Evolutionary conservation across 768 basidiomycete species (phyloP).

Genomic region (Lyophyllum atratum): DNA sequence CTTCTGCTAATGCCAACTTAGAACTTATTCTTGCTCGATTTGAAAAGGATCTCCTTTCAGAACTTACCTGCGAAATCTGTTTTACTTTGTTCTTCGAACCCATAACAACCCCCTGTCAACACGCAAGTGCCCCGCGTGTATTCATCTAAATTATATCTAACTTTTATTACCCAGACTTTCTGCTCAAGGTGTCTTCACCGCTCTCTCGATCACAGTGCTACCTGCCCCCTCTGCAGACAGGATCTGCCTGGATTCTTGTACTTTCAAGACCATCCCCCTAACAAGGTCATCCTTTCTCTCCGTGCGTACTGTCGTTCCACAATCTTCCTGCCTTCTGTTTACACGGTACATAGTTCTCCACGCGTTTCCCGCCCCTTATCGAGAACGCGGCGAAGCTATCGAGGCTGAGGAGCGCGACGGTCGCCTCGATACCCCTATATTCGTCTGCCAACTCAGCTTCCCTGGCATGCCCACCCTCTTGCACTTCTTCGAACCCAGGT

Average conservation of each 20-base stretch:
- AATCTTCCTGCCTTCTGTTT: conserved; percentile 2
- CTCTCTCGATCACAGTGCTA: conserved; percentile 79
- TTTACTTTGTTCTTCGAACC: conserved; percentile 82
- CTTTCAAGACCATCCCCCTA: conserved; percentile 79
- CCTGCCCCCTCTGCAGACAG: conserved; percentile 87
- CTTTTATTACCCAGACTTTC: conserved; percentile 64
- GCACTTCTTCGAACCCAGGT: conserved; percentile 93
- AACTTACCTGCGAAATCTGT: conserved; percentile 92
- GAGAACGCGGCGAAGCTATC: conserved; percentile 61
- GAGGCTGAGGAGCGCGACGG: conserved; percentile 77
- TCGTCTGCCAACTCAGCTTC: conserved; percentile 87
- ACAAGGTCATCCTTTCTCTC: conserved; percentile 70
- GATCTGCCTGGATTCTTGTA: conserved; percentile 73
- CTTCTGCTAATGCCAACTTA: conserved; percentile 12
- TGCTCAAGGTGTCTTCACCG: conserved; percentile 88
- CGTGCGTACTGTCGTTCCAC: conserved; percentile 42
- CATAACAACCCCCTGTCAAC: conserved; percentile 93
- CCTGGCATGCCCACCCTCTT: conserved; percentile 88
- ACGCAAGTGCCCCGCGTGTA: conserved; percentile 52
- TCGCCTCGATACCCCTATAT: conserved; percentile 86
- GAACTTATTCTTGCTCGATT: conserved; percentile 38
- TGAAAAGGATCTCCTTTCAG: conserved; percentile 62
- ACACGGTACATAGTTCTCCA: conserved; percentile 51
- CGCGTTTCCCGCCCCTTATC: conserved; percentile 66
- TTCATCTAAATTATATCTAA: conserved; percentile 7